phyloP scores from a whole-genome alignment of 2,329 filamentous ascomycete genomes.

The Alternaria viburni region DNA sequence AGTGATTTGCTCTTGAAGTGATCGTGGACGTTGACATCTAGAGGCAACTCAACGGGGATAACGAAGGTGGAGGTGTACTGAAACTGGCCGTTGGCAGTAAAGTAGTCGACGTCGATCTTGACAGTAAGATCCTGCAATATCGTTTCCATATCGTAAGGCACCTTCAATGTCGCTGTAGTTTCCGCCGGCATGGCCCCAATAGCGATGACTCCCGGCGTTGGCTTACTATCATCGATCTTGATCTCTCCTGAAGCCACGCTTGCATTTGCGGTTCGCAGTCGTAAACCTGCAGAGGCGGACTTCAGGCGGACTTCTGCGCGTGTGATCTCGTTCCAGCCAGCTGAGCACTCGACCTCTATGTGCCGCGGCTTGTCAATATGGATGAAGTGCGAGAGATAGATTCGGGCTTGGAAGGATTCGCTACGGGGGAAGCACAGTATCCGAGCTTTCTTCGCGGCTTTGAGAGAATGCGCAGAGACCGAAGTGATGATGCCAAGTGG shows the following conservation, averaged over 20 bases:
- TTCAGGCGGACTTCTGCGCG: conserved; percentile 59
- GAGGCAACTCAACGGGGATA: conserved; percentile 75
- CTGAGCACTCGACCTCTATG: conserved; percentile 74
- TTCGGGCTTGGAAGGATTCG: conserved; percentile 70
- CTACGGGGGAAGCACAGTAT: conserved; percentile 76
- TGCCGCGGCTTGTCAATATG: conserved; percentile 80
- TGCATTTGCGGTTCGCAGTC: conserved; percentile 61
- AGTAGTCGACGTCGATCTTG: conserved; percentile 77
- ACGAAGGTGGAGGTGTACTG: conserved; percentile 67
- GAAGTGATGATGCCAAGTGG: conserved; percentile 56
- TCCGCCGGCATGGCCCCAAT: conserved; percentile 54
- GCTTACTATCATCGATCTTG: conserved; percentile 51
- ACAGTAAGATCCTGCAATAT: conserved; percentile 73
- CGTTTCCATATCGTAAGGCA: conserved; percentile 86
- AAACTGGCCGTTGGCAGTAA: conserved; percentile 70
- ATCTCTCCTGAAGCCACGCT: conserved; percentile 52
- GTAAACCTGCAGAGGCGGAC: conserved; percentile 65
- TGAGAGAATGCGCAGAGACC: conserved; percentile 41
- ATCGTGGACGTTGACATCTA: conserved; percentile 97
- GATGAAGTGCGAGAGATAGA: conserved; percentile 72
- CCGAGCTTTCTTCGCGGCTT: conserved; percentile 56
- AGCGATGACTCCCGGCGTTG: conserved; percentile 55
- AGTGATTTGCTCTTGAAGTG: conserved; percentile 84
- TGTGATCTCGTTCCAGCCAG: conserved; percentile 74
- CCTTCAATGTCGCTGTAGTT: conserved; percentile 63